Evolutionary conservation across 2,329 filamentous ascomycete genomes (phyloP), one percentile per base, ranked within the genome.

Genomic region (Fusarium sp.): DNA sequence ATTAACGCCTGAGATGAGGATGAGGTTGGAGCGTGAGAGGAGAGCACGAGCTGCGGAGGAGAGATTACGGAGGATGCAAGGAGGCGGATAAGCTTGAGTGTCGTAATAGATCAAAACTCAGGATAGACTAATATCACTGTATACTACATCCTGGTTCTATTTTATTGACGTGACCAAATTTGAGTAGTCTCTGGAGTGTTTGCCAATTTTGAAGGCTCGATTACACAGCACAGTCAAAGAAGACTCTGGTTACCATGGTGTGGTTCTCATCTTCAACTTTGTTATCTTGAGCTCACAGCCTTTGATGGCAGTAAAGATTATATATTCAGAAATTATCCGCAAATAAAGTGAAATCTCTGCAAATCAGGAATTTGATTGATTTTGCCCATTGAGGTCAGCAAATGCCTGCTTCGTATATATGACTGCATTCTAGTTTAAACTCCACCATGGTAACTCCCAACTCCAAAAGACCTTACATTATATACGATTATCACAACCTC

Each of bases 11-110:
- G 96, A 98, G 84, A 95, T 96, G 89, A 90, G 91, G 80, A 89
- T 91, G 89, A 90, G 89, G 80, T 82, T 98, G 61, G 96, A 98
- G 82, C 87, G 96, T 76, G 96, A 99, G 84, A 87, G 95, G 77
- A 92, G 96, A 79, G 96, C 96, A 8, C 90, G 96, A 77, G 96
- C 96, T 14, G 96, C 95, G 0, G 96, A 98, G 83, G 95, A 96
- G 84, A 90, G 96, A 79, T 87, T 98, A 68, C 91, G 88, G 83
- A 87, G 88, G 78, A 86, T 94, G 88, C 75, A 78, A 42, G 62
- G 63, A 7, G 73, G 77, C 12, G 58, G 64, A 24, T 81, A 57
- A 78, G n/a, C 13, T 30, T 28, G 12, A 22, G 10, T 14, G 18
- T 10, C 17, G 22, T 13, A 20, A 38, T 54, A 39, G 39, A 69